phyloP scores from a whole-genome alignment of 108 stramenopile species.

The Fistulifera pelliculosa region DNA sequence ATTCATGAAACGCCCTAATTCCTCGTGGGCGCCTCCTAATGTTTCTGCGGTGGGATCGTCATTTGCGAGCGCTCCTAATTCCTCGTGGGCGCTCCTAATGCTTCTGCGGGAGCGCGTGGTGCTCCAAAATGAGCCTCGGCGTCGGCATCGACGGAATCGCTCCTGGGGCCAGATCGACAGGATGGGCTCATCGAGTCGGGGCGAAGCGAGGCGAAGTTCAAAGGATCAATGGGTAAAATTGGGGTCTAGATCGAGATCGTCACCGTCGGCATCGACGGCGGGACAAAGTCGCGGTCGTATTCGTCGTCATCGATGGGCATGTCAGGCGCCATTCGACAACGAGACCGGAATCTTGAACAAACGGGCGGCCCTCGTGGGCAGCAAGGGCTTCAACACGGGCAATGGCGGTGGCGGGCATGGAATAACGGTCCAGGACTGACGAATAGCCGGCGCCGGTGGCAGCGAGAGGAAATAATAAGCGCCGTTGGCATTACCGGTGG shows the following conservation, averaged over 20 bases:
- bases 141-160: too few relatives aligned
- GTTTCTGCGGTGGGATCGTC: too few relatives aligned
- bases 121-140: too few relatives aligned
- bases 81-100: too few relatives aligned
- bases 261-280: too few relatives aligned
- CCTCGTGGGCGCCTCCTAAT: neutral
- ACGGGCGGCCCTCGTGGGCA: neutral
- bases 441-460: conserved; percentile 8
- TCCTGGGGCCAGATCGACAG: conserved; percentile 4
- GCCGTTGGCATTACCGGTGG: conserved; percentile 12
- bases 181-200: too few relatives aligned
- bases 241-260: too few relatives aligned
- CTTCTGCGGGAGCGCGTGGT: too few relatives aligned
- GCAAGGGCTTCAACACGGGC: conserved; percentile 3
- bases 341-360: neutral
- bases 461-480: conserved; percentile 11
- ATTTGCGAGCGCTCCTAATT: too few relatives aligned
- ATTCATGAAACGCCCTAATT: neutral
- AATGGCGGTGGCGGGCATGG: conserved; percentile 5
- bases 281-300: too few relatives aligned
- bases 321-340: conserved; percentile 9
- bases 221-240: too few relatives aligned
- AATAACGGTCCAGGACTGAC: neutral
- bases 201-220: too few relatives aligned
- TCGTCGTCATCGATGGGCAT: conserved; percentile 4